Evolutionary conservation across 495 filamentous ascomycete species (phyloP).

Genomic region (Cetradonia linearis): DNA sequence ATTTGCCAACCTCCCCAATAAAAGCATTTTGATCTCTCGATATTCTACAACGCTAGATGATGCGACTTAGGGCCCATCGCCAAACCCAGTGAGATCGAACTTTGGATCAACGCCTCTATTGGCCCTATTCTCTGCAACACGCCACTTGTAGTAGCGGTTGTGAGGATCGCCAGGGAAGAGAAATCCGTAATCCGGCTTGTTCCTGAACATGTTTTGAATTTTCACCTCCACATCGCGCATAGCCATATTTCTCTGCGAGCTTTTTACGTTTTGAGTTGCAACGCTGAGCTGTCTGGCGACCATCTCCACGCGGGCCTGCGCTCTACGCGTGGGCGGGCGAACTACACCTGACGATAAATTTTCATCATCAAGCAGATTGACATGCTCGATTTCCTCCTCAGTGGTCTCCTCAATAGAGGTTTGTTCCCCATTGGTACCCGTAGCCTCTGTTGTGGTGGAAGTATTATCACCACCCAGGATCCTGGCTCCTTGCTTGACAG

Average conservation of each 20-base stretch:
- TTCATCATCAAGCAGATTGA: not conserved
- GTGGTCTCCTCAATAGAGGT: not conserved
- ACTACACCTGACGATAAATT: slow-evolving; percentile 1
- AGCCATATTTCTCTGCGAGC: not conserved
- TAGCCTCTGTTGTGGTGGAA: not conserved
- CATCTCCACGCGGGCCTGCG: slow-evolving; percentile 5
- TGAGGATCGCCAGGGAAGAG: slow-evolving; percentile 5
- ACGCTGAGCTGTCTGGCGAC: not conserved
- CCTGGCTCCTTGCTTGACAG: slow-evolving; percentile 30
- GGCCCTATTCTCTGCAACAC: slow-evolving; percentile 12
- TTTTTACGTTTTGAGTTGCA: not conserved
- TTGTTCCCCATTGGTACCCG: not conserved
- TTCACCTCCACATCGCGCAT: not conserved
- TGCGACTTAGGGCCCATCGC: not conserved
- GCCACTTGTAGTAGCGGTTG: slow-evolving; percentile 10
- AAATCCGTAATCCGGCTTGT: not conserved
- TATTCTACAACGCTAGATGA: not conserved
- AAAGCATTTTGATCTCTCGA: not conserved
- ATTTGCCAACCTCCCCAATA: not conserved
- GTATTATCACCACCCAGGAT: slow-evolving; percentile 7
- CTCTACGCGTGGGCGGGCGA: not conserved
- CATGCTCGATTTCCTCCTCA: not conserved
- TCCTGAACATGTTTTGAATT: not conserved
- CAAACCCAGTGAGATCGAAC: not conserved
- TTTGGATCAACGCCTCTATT: slow-evolving; percentile 2